These are phyloP conservation scores for Jaapia argillacea DNA, from an alignment of 768 basidiomycete genomes.

Conservation along the genomic window DNA sequence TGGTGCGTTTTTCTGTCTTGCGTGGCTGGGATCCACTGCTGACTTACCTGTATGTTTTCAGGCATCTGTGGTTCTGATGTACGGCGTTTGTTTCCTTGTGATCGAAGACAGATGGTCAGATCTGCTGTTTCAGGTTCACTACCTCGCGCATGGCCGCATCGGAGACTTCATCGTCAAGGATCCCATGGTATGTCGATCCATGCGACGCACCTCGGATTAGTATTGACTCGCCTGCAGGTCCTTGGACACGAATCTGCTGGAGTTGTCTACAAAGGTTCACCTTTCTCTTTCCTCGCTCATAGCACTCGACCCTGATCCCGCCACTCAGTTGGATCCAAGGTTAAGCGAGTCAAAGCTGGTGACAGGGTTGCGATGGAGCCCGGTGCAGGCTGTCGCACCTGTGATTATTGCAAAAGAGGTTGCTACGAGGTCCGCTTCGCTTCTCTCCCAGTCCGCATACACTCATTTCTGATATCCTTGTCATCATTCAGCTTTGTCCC, in stretches of 20 bases:
- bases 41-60: constrained; percentile 22
- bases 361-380: constrained; percentile 91
- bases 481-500: constrained; percentile 56
- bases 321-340: constrained; percentile 61
- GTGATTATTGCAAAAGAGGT: constrained; percentile 78
- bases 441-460: constrained; percentile 1
- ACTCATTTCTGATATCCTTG: neutral
- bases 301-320: neutral
- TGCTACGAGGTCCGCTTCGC: constrained; percentile 56
- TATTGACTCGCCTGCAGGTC: constrained; percentile 45
- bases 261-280: constrained; percentile 53
- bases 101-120: too few species aligned
- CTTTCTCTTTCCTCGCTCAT: neutral
- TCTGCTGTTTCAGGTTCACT: too few species aligned
- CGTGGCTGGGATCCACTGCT: too few species aligned
- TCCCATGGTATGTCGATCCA: constrained; percentile 51
- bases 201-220: constrained; percentile 1
- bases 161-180: constrained; percentile 70
- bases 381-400: constrained; percentile 75
- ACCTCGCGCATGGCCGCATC: constrained; percentile 67
- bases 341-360: constrained; percentile 69
- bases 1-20: constrained; percentile 32
- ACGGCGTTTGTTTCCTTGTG: constrained; percentile 16
- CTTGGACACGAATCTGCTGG: constrained; percentile 93
- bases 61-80: constrained; percentile 93